Evolutionary conservation across 1,284 basidiomycete genomes (phyloP), one percentile per base, ranked within the genome.

Genomic region (Ustilago trichophora): DNA sequence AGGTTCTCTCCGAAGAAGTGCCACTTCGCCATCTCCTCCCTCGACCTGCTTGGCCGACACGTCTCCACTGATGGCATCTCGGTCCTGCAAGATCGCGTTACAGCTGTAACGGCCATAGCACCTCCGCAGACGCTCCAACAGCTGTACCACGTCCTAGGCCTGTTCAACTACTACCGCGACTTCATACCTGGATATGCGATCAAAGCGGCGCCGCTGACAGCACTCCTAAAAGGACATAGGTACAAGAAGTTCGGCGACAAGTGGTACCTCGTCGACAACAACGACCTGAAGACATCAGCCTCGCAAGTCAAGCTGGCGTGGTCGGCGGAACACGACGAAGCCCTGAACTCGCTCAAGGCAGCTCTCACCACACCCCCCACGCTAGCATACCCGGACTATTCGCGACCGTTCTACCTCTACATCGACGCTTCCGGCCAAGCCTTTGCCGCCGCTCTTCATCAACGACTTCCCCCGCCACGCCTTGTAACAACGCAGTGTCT

Each of bases 121-220:
- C 21, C 32, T 13, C 46, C 46, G 6, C 6, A 0, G 4, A 52
- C 38, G 10, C 19, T 42, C 11, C 40, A 36, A 25, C 8, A 52
- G 10, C 24, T 52, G 29, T 42, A 52, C 49, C 38, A 43, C 22
- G 22, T 32, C 12, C 19, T 52, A 3, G 40, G 49, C 16, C 40
- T 52, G 5, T 52, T 52, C 38, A 40, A 40, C n/a, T 52, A 36
- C 32, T 43, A 52, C 19, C 6, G 49, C 21, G 19, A 37, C 27
- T 52, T 52, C 38, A 42, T 52, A 11, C 49, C 32, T 2, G 24
- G 40, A 19, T 42, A 42, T 29, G 49, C 38, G 15, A 16, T 10
- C 24, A 21, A 8, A 22, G 49, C 26, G 3, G 49, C 33, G 2
- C 38, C 49, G 13, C 22, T 52, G 5, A 52, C 5, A 3, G 6